Percentiles rank a stretch among this genome's conserved stretches.
These are phyloP conservation scores for Pisolithus marmoratus DNA, from an alignment of 768 basidiomycete species.

Conservation along the genomic window DNA sequence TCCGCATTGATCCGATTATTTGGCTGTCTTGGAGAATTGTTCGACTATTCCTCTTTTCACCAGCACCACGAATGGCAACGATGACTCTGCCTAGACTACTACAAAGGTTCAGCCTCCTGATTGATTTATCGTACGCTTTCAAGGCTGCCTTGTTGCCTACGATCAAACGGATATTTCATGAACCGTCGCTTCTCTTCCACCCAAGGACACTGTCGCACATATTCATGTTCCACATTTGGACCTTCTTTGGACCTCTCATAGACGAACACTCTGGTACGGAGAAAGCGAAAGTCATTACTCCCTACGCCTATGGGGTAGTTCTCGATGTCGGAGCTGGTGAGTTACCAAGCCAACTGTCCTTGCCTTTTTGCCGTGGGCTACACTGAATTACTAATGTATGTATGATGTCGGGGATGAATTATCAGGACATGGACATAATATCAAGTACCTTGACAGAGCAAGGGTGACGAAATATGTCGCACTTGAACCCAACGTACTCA, in stretches of 20 bases:
- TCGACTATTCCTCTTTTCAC: no score
- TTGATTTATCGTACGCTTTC: no score
- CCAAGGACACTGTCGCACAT: slow-evolving; percentile 43
- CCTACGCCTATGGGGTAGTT: slow-evolving; percentile 51
- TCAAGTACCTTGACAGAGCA: slow-evolving; percentile 50
- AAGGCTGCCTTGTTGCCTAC: no score
- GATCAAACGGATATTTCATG: slow-evolving; percentile 30
- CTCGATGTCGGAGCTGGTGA: slow-evolving; percentile 66
- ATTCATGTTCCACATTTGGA: slow-evolving; percentile 60
- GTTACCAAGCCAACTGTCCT: not conserved
- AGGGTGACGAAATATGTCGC: slow-evolving; percentile 63
- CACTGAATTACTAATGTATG: no score
- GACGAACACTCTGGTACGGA: slow-evolving; percentile 25
- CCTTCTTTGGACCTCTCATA: slow-evolving; percentile 37
- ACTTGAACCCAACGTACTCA: slow-evolving; percentile 60
- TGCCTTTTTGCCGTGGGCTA: no score
- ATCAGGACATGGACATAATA: slow-evolving; percentile 51
- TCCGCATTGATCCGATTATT: no score
- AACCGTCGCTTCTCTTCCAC: slow-evolving; percentile 33
- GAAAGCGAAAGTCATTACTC: slow-evolving; percentile 8
- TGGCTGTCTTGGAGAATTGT: no score
- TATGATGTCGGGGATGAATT: not conserved
- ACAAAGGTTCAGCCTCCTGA: no score
- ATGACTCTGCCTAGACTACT: no score
- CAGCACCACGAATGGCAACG: no score